A percentile compares a stretch with the other conserved stretches of the same genome.
Conservation (phyloP, 768 basidiomycete species). For the Podaxis sp. region DNA sequence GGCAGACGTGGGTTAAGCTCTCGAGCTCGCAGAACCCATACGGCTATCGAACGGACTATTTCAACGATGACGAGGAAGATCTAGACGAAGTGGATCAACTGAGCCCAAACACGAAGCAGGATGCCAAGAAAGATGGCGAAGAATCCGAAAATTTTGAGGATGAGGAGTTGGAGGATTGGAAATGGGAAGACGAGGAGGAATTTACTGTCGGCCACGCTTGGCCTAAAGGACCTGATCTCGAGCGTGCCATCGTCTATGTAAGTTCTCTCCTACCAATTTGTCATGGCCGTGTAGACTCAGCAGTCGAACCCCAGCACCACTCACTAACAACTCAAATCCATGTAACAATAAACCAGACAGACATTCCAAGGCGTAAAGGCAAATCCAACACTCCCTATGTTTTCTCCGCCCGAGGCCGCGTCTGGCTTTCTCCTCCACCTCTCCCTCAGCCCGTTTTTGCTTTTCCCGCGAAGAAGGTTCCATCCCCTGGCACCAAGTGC, state of each 20-base stretch:
- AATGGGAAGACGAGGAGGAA: conserved; percentile 71
- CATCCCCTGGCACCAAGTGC: conserved; percentile 5
- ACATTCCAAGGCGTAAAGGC: conserved; percentile 52
- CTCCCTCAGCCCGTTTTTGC: conserved; percentile 20
- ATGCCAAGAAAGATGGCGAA: conserved; percentile 18
- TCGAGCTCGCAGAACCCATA: conserved; percentile 52
- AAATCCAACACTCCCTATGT: conserved; percentile 57
- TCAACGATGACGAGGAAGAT: conserved; percentile 23
- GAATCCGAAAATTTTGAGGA: conserved; percentile 20
- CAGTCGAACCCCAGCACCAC: conserved; percentile 43
- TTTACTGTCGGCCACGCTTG: conserved; percentile 56
- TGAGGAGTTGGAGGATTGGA: conserved; percentile 44
- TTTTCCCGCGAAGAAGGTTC: conserved; percentile 11
- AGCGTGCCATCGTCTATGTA: conserved; percentile 61
- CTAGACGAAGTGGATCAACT: conserved; percentile 36
- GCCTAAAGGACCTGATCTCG: conserved; percentile 39
- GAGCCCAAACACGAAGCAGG: conserved; percentile 28
- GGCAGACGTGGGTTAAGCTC: conserved; percentile 42
- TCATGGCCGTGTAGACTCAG: conserved; percentile 1
- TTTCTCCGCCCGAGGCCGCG: conserved; percentile 48
- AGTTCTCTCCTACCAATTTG: conserved; percentile 20
- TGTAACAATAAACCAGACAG: conserved; percentile 53
- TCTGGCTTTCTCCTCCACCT: conserved; percentile 28
- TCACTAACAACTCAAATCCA: conserved; percentile 49
- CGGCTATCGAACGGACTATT: conserved; percentile 34